Evolutionary conservation across 139 green algal species (phyloP), one percentile per base, ranked within the genome.

Genomic region (Chlorella sp.): DNA sequence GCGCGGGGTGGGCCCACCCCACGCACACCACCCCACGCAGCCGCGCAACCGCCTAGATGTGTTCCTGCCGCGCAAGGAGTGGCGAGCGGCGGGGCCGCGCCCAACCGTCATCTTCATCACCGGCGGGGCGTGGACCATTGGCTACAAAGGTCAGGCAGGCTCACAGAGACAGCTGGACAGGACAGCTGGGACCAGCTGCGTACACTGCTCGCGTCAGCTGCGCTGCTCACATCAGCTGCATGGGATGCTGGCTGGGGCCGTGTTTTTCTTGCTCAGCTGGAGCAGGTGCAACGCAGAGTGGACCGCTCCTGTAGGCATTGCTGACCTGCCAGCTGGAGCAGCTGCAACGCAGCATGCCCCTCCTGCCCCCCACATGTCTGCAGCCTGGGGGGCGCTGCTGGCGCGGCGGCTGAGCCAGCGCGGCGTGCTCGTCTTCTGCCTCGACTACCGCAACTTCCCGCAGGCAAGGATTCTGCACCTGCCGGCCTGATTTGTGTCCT

Each of bases 371-470:
- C 44, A 11, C 7, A 7, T 11, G 44, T 23, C 11, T 82, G 69
- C 65, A 89, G 96, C 94, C 0, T 99, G 96, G 96, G 96, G 96
- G 23, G 93, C 96, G 17, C 88, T 98, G 51, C 91, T 99, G 57
- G 96, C 85, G 4, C 81, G 92, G 72, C 87, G 95, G 51, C 89
- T 99, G 18, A 95, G 91, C 72, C 87, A 98, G 76, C 74, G 90
- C 13, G 96, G 96, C 21, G 91, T 97, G 39, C 74, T 99, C 26
- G 96, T 98, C 39, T 93, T 88, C 3, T 98, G 92, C 83, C 87
- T 99, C 20, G 96, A 99, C 89, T 99, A 99, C 91, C 83, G 96
- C 17, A 99, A 99, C 87, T 99, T 98, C 69, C 76, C 76, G 28
- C 76, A 82, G 76, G 76, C 51, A 21, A 60, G 51, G n/a, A n/a